Conservation (phyloP, 768 basidiomycete species). For the Naganishia antarctica region DNA sequence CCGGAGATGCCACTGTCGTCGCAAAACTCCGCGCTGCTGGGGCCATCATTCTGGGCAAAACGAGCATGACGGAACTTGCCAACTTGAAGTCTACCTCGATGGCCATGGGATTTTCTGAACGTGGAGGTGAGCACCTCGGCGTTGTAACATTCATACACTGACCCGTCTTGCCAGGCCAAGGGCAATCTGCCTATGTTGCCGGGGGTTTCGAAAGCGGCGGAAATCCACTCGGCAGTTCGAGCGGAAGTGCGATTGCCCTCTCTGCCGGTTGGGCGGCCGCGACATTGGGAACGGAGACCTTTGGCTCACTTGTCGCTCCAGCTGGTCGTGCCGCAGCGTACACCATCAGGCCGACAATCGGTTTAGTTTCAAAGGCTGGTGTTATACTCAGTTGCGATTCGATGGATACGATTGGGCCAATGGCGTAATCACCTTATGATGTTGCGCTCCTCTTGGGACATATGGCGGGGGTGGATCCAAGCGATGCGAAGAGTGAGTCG, state of each 20-base stretch:
- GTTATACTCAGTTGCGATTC: not conserved
- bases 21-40: slow-evolving; percentile 22
- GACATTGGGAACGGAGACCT: not conserved
- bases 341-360: not conserved
- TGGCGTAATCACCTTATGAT: slow-evolving; percentile 15
- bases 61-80: slow-evolving; percentile 14
- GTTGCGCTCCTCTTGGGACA: slow-evolving; percentile 7
- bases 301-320: not conserved
- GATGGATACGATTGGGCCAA: slow-evolving; percentile 9
- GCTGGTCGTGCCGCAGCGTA: not conserved
- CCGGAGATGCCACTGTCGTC: slow-evolving; percentile 24
- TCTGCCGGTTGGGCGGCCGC: slow-evolving; percentile 4
- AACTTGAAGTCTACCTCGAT: not conserved
- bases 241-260: not conserved
- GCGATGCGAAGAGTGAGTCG: not conserved
- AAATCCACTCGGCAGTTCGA: not conserved
- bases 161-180: not conserved
- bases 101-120: too few species aligned
- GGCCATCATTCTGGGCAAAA: slow-evolving; percentile 27
- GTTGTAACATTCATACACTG: too few species aligned
- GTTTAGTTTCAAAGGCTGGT: not conserved
- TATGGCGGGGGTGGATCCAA: slow-evolving; percentile 1
- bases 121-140: too few species aligned
- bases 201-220: not conserved
- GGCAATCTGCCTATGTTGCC: not conserved